Evolutionary conservation across 257 asterid species (phyloP).

Genomic region (Striga asiatica): DNA sequence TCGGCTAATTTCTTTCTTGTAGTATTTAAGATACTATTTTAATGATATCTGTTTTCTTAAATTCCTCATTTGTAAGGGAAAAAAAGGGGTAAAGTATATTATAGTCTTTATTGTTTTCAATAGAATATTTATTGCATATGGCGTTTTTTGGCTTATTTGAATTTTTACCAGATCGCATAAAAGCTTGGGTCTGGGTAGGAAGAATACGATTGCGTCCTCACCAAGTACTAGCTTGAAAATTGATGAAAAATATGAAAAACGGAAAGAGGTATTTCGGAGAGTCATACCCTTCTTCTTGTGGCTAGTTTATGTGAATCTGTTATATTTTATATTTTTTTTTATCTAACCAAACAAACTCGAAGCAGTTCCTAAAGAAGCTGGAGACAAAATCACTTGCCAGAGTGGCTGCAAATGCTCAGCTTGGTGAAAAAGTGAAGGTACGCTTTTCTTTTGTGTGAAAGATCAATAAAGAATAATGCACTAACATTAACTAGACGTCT

Average conservation of each 20-base stretch:
- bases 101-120: not conserved
- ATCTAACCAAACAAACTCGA: not conserved
- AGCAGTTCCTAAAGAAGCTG: constrained; percentile 36
- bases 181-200: constrained; percentile 28
- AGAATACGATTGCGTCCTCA: constrained; percentile 18
- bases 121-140: not conserved
- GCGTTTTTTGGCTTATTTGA: not conserved
- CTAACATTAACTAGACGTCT: not conserved
- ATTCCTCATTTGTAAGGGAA: not conserved
- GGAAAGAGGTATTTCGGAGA: constrained; percentile 48
- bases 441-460: not conserved
- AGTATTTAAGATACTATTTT: too few species aligned
- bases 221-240: constrained; percentile 31
- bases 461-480: not conserved
- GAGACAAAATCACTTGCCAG: constrained; percentile 51
- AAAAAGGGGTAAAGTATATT: not conserved
- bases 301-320: constrained; percentile 3
- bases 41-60: too few species aligned
- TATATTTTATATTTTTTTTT: not conserved
- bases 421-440: constrained; percentile 43
- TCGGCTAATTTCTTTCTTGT: too few species aligned
- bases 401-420: constrained; percentile 39
- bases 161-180: constrained; percentile 32
- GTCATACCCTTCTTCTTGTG: not conserved
- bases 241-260: constrained; percentile 50